These are phyloP conservation scores for Coelastrella sp. DNA, from an alignment of 139 green algal genomes.

Conservation along the genomic window DNA sequence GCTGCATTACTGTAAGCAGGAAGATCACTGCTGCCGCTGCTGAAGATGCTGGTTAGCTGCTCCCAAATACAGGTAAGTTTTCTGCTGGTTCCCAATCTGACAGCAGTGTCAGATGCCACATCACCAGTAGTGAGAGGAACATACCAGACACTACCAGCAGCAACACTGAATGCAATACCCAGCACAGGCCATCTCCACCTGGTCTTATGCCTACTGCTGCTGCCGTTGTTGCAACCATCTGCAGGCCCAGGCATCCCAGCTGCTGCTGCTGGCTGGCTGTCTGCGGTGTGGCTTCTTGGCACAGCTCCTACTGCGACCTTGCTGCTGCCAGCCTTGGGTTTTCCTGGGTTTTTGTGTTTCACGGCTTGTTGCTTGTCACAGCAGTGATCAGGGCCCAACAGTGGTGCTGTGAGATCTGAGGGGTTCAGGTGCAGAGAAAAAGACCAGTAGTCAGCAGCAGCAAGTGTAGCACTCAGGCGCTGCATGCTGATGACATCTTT, in stretches of 20 bases:
- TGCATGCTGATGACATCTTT: constrained; percentile 28
- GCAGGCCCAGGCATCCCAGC: not conserved
- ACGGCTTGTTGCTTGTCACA: not conserved
- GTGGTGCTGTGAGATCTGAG: not conserved
- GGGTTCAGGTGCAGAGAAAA: constrained; percentile 27
- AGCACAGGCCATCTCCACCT: constrained; percentile 46
- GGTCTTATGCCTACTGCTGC: not conserved
- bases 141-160: constrained; percentile 56
- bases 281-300: too few species aligned
- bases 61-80: constrained; percentile 47
- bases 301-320: not conserved
- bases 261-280: not conserved
- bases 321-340: not conserved
- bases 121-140: constrained; percentile 43
- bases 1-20: not conserved
- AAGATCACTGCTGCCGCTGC: not conserved
- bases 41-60: constrained; percentile 23
- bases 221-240: not conserved
- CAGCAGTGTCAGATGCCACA: not conserved
- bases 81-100: constrained; percentile 17
- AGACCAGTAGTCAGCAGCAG: constrained; percentile 24
- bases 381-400: not conserved
- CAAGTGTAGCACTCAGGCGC: constrained; percentile 20
- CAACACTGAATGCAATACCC: constrained; percentile 59
- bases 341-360: too few species aligned